Conservation (phyloP, 495 filamentous ascomycete species). For the Penicillium herquei region DNA sequence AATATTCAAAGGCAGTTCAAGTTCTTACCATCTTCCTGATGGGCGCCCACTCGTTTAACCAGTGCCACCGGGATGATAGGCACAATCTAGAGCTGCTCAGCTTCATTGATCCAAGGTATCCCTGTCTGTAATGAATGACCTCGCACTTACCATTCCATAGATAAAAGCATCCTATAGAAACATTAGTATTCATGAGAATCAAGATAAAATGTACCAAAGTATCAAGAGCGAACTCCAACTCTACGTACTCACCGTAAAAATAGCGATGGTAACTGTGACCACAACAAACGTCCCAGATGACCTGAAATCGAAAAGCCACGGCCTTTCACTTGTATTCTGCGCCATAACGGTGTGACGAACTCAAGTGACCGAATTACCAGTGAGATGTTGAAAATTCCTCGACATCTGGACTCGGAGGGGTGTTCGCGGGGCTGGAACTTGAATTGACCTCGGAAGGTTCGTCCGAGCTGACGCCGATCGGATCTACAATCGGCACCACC, state of each 20-base stretch:
- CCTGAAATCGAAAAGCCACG: conserved; percentile 27
- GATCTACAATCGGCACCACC: background rate
- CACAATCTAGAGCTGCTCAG: conserved; percentile 49
- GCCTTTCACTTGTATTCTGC: conserved; percentile 1
- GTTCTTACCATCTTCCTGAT: conserved; percentile 48
- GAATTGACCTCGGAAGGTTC: too few species aligned
- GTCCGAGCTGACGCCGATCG: background rate
- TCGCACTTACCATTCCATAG: conserved; percentile 58
- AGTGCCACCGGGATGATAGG: conserved; percentile 78
- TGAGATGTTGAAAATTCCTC: too few species aligned
- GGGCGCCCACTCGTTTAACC: conserved; percentile 53
- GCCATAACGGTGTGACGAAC: background rate
- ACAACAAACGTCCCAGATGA: conserved; percentile 46
- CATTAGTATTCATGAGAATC: too few species aligned
- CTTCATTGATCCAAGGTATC: conserved; percentile 20
- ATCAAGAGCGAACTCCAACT: background rate
- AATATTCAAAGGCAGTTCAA: background rate
- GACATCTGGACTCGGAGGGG: too few species aligned
- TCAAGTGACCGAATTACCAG: background rate
- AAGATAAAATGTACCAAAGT: background rate
- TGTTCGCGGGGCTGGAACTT: background rate
- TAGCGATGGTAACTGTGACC: conserved; percentile 50
- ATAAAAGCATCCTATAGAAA: conserved; percentile 62
- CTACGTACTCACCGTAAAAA: conserved; percentile 43
- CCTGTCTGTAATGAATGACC: background rate